Evolutionary conservation across 345 rosid genomes (phyloP), one percentile per base, ranked within the genome.

Genomic region (Mangifera indica): DNA sequence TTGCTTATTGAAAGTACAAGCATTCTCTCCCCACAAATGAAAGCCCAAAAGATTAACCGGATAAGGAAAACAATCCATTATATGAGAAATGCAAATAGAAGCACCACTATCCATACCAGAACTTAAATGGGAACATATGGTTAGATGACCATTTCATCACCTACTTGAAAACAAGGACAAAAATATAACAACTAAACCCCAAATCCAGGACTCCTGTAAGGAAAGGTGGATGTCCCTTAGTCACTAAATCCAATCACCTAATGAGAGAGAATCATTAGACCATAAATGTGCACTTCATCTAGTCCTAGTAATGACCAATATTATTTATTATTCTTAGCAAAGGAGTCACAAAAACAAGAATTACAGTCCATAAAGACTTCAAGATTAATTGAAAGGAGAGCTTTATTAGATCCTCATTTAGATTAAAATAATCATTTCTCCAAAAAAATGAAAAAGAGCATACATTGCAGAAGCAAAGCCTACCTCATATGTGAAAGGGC

Each of bases 401-500:
- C 1, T 49, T 49, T 49, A 0, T n/a, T 15, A 49, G 1, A 49
- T 49, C n/a, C n/a, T 4, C 6, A 4, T 1, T 49, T 4, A 15
- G n/a, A 5, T 49, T 3, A 49, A 12, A 14, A 18, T 4, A 49
- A 13, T 13, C 17, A 13, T 40, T 34, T n/a, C 42, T 44, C 5
- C 12, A 9, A 13, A 63, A 10, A 20, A 24, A 3, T n/a, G 54
- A 34, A 3, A 48, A 14, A 1, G 1, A 69, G 63, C 64, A 63
- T 55, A n/a, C 20, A 70, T 15, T 53, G 29, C 32, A 74, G 74
- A 75, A 67, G 63, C 84, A 75, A n/a, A 69, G 63, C 84, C 48
- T 56, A 91, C 99, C 98, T 92, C 99, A 77, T 92, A 92, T 11
- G 96, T 87, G 84, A 95, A 92, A 72, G 97, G 97, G 49, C 91